These are phyloP conservation scores for Diaporthe amygdali DNA, from an alignment of 2,329 filamentous ascomycete species.

Conservation along the genomic window DNA sequence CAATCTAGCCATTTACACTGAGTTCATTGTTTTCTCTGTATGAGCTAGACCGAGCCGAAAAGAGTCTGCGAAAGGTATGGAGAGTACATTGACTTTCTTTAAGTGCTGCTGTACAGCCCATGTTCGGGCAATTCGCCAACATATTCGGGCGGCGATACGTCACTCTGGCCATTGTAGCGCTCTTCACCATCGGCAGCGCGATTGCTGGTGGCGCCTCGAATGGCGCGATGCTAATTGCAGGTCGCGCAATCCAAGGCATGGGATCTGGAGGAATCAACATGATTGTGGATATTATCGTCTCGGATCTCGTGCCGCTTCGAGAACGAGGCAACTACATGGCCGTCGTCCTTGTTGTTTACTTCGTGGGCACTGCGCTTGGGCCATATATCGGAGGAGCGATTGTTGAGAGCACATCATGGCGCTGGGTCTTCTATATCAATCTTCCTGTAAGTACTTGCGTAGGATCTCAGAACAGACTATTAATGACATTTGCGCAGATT, in stretches of 20 bases:
- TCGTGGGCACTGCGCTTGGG: neutral
- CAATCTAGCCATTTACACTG: neutral
- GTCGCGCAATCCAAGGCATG: slow-evolving; percentile 50
- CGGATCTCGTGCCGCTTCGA: neutral
- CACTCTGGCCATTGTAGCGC: slow-evolving; percentile 42
- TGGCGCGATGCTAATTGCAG: slow-evolving; percentile 51
- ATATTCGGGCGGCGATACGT: slow-evolving; percentile 50
- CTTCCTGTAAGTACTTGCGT: too few relatives aligned
- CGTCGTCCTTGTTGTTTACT: neutral
- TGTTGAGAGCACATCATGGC: neutral
- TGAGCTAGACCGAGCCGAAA: too few relatives aligned
- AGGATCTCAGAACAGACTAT: too few relatives aligned
- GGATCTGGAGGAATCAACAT: neutral
- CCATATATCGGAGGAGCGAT: neutral
- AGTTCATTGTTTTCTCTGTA: neutral
- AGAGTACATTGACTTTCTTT: neutral
- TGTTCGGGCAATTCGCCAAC: slow-evolving; percentile 48
- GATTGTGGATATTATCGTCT: neutral
- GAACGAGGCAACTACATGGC: neutral
- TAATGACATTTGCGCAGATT: too few relatives aligned
- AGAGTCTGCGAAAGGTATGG: too few relatives aligned
- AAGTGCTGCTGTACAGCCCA: slow-evolving; percentile 45
- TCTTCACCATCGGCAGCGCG: slow-evolving; percentile 56
- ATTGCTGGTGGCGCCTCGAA: slow-evolving; percentile 51
- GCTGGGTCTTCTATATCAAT: slow-evolving; percentile 41